Base-by-base conservation (phyloP, 305 asterid species). In the Solanum chacoense region DNA sequence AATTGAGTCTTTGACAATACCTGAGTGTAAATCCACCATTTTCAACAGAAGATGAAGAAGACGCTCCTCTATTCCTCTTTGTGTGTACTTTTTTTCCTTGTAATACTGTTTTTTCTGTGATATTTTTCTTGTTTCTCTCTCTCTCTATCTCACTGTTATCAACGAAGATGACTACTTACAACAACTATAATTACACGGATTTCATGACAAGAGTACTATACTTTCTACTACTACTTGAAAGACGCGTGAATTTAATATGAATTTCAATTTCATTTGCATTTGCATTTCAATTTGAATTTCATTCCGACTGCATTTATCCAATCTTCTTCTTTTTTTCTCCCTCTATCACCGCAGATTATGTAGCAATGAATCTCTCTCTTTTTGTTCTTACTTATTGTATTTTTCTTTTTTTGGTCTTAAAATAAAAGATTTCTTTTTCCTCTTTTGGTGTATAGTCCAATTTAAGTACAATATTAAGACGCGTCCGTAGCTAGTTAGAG, bases 231-330 rank as follows among this genome's bases (percentile, higher is more conserved):
- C 40, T 36, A 77, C 55, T 77, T 77, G 84, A 35, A 26, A 90
- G 91, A 94, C 97, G 96, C 96, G 97, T 94, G 95, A 94, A 96
- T 94, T 93, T 94, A 91, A 89, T 90, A 81, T 87, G 93, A 92
- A 92, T 94, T 92, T 94, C 91, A 91, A 8, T 55, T 50, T 20
- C 87, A 84, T 55, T 50, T 81, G 71, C 24, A 87, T 91, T 93
- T 91, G 94, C 91, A 91, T 37, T 55, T 50, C 88, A 69, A 94
- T 94, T 94, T 94, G 91, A 81, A 94, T 93, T 94, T 93, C 95
- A 94, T 94, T 94, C 95, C 97, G 97, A 91, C 94, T 90, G 34
- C 89, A 93, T 94, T 92, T 94, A 86, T 50, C 84, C 36, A 29
- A 35, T 87, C 86, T 45, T 88, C 18, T 42, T 55, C 79, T 86